Conservation (phyloP, 208 protist genomes). For the Porcisia hertigi region DNA sequence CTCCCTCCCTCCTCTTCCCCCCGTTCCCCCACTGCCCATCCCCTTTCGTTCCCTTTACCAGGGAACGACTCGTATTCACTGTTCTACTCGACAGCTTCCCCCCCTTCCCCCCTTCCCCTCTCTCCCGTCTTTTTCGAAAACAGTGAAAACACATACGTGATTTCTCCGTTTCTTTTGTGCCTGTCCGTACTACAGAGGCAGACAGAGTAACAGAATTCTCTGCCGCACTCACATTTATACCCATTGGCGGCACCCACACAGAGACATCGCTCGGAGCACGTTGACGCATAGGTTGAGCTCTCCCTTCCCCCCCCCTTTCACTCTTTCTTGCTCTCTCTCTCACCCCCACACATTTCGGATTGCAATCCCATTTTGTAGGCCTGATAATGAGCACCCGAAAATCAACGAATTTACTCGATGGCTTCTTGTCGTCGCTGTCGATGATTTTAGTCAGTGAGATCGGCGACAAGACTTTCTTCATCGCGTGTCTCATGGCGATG, state of each 20-base stretch:
- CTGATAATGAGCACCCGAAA: conserved; percentile 15
- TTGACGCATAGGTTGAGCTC: background rate
- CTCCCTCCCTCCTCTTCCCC: background rate
- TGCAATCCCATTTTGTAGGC: conserved; percentile 4
- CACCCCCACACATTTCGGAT: background rate
- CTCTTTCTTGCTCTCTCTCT: too few species aligned
- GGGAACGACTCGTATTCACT: background rate
- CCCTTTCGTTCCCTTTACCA: background rate
- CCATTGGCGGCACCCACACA: too few species aligned
- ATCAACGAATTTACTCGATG: conserved; percentile 43
- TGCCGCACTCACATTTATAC: background rate
- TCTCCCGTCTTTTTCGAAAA: too few species aligned
- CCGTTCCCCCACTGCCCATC: too few species aligned
- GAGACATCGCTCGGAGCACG: background rate
- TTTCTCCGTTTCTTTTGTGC: background rate
- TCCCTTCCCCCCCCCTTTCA: too few species aligned
- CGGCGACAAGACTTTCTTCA: conserved; percentile 97
- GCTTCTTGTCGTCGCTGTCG: conserved; percentile 85
- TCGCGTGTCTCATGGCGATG: conserved; percentile 96
- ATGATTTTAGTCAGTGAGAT: conserved; percentile 95
- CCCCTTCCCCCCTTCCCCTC: too few species aligned
- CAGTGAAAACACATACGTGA: background rate
- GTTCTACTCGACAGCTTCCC: background rate
- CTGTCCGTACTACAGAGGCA: background rate
- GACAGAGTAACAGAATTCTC: background rate